Percentiles rank a stretch among this genome's conserved stretches.
Conservation (phyloP, 306 rosid species). For the Cucumis hystrix region DNA sequence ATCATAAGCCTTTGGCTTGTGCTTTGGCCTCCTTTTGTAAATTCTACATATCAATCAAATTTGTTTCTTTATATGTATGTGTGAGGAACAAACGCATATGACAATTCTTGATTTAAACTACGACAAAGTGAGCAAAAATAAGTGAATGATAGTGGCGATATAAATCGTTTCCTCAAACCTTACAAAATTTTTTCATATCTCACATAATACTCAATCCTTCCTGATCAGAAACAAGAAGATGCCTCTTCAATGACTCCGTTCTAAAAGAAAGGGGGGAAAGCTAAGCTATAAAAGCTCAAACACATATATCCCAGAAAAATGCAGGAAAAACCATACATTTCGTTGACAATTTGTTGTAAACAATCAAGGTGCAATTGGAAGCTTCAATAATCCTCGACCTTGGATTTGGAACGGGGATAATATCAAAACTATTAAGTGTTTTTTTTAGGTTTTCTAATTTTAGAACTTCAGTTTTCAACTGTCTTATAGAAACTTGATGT, state of each 20-base stretch:
- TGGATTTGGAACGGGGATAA: too few species aligned
- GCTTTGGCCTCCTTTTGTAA: too few species aligned
- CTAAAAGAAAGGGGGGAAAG: constrained; percentile 18
- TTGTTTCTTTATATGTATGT: too few species aligned
- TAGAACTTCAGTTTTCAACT: too few species aligned
- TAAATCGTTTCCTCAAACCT: constrained; percentile 80
- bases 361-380: constrained; percentile 7
- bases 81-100: neutral
- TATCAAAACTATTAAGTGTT: too few species aligned
- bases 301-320: too few species aligned
- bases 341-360: neutral
- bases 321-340: constrained; percentile 9
- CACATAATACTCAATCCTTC: constrained; percentile 49
- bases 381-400: constrained; percentile 12
- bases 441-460: too few species aligned
- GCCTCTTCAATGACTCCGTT: constrained; percentile 58
- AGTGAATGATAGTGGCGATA: too few species aligned
- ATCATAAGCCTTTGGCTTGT: too few species aligned
- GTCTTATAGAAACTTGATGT: too few species aligned
- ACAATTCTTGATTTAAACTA: neutral
- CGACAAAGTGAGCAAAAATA: constrained; percentile 3
- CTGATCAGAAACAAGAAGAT: constrained; percentile 44
- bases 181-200: constrained; percentile 47
- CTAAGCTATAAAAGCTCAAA: neutral
- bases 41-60: too few species aligned